Base-by-base conservation (phyloP, 106 monocot genomes). In the Vanilla planifolia region DNA sequence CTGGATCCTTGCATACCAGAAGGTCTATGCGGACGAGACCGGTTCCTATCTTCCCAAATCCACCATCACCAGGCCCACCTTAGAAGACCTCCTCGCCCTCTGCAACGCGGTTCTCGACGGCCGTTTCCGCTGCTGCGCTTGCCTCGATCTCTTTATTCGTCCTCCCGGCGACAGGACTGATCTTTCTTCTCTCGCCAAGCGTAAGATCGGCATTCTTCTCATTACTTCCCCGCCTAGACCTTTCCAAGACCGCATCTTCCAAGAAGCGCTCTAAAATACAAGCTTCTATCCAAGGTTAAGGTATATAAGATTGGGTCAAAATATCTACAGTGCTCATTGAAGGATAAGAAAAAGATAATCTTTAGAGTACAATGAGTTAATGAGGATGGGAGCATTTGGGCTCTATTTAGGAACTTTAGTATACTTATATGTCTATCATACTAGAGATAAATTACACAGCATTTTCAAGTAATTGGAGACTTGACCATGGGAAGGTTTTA, bases 341-440 rank as follows among this genome's bases (percentile, higher is more conserved):
- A 96, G 75, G 90, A 96, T 21, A 96, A 96, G 84, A 89, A 96
- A 96, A 55, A 90, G 95, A 40, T 67, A 68, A 51, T 96, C 95
- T 3, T 87, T 86, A 3, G 95, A 96, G 67, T 96, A 91, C 68
- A 83, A 81, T 35, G 91, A 96, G 48, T 29, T 91, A 65, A 56
- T 96, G 64, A 84, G 90, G 65, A 96, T 96, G 95, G 95, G 95
- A 46, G 72, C 77, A 87, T 14, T 55, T 90, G 37, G 95, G 91
- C 27, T 90, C 90, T 4, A 79, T 96, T 30, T 86, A 96, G 67
- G 95, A 87, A 10, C 81, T 96, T 73, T 84, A 77, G 17, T 96
- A 69, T 73, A 96, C 95, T 4, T 51, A 90, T 29, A 87, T 90
- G 89, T 84, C 90, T 33, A 73, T 87, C 33, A 90, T 96, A 15